Evolutionary conservation across 805 yeast species (phyloP).

Genomic region (Kregervanrija fluxuum): DNA sequence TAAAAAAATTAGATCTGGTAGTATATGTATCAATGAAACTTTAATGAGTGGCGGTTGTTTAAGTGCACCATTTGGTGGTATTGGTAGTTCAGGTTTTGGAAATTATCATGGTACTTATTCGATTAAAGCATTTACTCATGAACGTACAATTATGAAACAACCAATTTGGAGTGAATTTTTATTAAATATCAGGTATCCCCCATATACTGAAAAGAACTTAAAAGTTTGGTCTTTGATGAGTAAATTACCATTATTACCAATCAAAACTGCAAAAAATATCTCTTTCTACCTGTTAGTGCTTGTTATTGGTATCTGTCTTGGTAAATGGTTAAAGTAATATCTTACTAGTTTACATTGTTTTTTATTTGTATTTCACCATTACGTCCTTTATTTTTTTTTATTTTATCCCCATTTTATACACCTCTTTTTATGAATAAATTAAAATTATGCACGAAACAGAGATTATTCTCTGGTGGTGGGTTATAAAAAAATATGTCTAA

Average conservation of each 20-base stretch:
- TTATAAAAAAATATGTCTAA: too few relatives aligned
- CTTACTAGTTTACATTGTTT: too few relatives aligned
- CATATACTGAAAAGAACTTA: slow-evolving; percentile 34
- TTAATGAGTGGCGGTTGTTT: slow-evolving; percentile 60
- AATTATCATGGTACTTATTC: slow-evolving; percentile 72
- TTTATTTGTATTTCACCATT: too few relatives aligned
- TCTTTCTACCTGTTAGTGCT: slow-evolving; percentile 1
- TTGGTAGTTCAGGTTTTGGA: slow-evolving; percentile 81
- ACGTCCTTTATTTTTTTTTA: too few relatives aligned
- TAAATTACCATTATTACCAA: slow-evolving; percentile 12
- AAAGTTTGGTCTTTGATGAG: slow-evolving; percentile 5
- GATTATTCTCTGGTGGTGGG: too few relatives aligned
- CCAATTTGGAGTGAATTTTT: slow-evolving; percentile 60
- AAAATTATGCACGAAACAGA: too few relatives aligned
- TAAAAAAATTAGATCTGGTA: slow-evolving; percentile 63
- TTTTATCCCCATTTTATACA: too few relatives aligned
- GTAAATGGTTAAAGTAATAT: slow-evolving; percentile 1
- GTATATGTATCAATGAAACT: slow-evolving; percentile 59
- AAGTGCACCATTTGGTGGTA: slow-evolving; percentile 82
- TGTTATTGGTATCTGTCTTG: slow-evolving; percentile 7
- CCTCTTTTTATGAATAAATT: too few relatives aligned
- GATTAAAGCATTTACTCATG: slow-evolving; percentile 68
- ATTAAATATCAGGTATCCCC: slow-evolving; percentile 58
- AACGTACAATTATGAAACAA: slow-evolving; percentile 59
- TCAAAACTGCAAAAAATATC: background rate